A percentile compares a stretch with the other conserved stretches of the same genome.
Conservation (phyloP, 2,329 filamentous ascomycete species). For the Clarireedia hainanense region DNA sequence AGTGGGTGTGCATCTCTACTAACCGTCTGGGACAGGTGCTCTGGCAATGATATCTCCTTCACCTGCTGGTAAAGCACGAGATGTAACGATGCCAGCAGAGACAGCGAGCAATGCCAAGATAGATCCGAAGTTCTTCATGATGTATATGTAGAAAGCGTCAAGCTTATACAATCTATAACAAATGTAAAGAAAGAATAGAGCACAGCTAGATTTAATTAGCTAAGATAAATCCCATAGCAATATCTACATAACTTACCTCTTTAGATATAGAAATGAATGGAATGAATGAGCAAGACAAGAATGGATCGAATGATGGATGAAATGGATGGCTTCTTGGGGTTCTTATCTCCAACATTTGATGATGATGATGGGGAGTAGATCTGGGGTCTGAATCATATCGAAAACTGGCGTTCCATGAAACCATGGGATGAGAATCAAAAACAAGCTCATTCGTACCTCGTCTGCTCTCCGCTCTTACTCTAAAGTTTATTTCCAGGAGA, state of each 20-base stretch:
- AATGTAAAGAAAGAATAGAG: constrained; percentile 22
- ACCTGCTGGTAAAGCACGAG: constrained; percentile 21
- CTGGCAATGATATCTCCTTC: constrained; percentile 16
- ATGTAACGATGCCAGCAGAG: constrained; percentile 30
- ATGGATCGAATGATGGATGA: constrained; percentile 18
- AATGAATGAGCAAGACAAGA: not conserved
- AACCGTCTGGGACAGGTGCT: constrained; percentile 16
- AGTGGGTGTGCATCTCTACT: not conserved
- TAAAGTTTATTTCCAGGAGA: not conserved
- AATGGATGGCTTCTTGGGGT: not conserved
- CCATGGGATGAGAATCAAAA: constrained; percentile 12
- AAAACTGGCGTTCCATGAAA: not conserved
- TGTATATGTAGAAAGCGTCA: constrained; percentile 23
- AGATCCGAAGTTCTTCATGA: constrained; percentile 35
- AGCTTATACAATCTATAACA: constrained; percentile 18
- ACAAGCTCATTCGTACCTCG: constrained; percentile 17
- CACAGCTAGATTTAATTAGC: constrained; percentile 23
- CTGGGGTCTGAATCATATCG: not conserved
- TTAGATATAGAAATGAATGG: constrained; percentile 10
- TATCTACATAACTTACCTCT: constrained; percentile 17
- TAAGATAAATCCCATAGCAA: not conserved
- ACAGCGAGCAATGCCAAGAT: constrained; percentile 32
- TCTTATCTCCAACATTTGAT: not conserved
- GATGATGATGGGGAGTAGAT: not conserved
- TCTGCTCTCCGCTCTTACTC: constrained; percentile 21